Evolutionary conservation across 306 rosid genomes (phyloP).

Genomic region (Betula pendula): DNA sequence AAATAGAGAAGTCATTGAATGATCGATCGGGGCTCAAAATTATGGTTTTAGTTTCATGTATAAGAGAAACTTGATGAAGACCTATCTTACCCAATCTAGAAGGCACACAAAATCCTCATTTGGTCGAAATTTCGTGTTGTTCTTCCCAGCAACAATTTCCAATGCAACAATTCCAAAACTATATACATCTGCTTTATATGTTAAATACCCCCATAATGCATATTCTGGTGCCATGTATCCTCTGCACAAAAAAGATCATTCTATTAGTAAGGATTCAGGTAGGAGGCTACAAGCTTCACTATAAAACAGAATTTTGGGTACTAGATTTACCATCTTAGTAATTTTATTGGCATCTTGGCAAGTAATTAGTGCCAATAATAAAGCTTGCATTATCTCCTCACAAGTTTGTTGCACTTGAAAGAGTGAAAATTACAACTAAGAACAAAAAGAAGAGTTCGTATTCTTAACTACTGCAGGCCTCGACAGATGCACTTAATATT

Average conservation of each 20-base stretch:
- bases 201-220: slow-evolving; percentile 67
- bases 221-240: slow-evolving; percentile 84
- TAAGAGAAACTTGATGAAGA: background rate
- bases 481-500: too few species aligned
- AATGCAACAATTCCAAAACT: slow-evolving; percentile 62
- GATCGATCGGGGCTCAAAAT: background rate
- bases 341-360: background rate
- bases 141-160: slow-evolving; percentile 58
- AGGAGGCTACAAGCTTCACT: too few species aligned
- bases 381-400: background rate
- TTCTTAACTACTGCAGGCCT: background rate
- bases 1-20: background rate
- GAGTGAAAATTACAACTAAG: too few species aligned
- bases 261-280: background rate
- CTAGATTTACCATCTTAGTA: background rate
- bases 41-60: background rate
- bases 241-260: slow-evolving; percentile 31
- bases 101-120: slow-evolving; percentile 58
- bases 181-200: slow-evolving; percentile 63
- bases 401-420: background rate
- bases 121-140: slow-evolving; percentile 37
- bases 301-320: too few species aligned
- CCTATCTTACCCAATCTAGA: slow-evolving; percentile 53
- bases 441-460: too few species aligned
- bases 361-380: too few species aligned